A percentile compares a stretch with the other conserved stretches of the same genome.
Evolutionary conservation across 257 asterid species (phyloP).

Genomic region (Penstemon eatonii): DNA sequence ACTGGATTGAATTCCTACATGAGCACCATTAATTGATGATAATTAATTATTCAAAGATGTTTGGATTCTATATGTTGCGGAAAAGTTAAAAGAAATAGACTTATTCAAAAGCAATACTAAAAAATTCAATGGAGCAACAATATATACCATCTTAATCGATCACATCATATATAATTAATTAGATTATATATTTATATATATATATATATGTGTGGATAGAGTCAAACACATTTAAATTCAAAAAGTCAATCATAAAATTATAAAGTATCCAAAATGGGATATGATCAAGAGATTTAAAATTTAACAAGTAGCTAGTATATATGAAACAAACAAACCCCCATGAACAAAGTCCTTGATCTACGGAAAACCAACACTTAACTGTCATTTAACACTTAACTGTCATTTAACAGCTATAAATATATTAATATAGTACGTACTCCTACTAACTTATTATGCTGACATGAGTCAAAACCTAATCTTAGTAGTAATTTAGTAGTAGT

Average conservation of each 20-base stretch:
- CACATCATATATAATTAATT: neutral
- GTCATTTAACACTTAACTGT: neutral
- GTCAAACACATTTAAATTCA: neutral
- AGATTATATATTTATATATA: neutral
- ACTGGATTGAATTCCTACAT: too few relatives aligned
- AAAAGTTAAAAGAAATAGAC: constrained; percentile 34
- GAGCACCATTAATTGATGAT: neutral
- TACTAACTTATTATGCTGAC: neutral
- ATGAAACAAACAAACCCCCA: neutral
- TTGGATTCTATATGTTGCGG: constrained; percentile 34
- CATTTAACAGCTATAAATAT: neutral
- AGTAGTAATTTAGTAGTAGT: neutral
- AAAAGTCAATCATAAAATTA: neutral
- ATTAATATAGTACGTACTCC: neutral
- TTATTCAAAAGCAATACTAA: neutral
- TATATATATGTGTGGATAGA: neutral
- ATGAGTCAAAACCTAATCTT: constrained; percentile 27
- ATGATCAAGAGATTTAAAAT: neutral
- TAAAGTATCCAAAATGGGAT: neutral
- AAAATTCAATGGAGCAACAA: too few relatives aligned
- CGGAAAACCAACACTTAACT: neutral
- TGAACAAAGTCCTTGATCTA: neutral
- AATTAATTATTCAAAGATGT: constrained; percentile 20
- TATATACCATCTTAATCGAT: neutral
- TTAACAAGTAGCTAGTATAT: neutral